Conservation (phyloP, 257 asterid genomes). For the Mentha longifolia region DNA sequence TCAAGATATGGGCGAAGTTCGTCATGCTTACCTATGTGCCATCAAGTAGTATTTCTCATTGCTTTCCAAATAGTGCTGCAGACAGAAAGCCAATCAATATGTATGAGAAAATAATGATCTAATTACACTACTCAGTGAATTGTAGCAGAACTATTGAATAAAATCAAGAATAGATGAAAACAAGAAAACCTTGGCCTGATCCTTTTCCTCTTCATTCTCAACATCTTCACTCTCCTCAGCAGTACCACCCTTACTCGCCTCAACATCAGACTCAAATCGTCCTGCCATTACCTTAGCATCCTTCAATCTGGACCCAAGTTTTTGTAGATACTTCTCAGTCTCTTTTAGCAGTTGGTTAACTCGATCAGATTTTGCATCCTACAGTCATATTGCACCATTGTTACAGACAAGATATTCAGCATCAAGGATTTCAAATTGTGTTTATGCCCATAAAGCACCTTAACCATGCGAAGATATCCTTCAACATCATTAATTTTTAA, state of each 20-base stretch:
- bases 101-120: constrained; percentile 23
- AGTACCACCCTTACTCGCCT: constrained; percentile 55
- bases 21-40: constrained; percentile 90
- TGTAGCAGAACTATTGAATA: constrained; percentile 27
- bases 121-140: constrained; percentile 1
- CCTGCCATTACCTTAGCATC: constrained; percentile 80
- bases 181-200: constrained; percentile 88
- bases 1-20: constrained; percentile 26
- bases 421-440: constrained; percentile 20
- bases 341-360: constrained; percentile 91
- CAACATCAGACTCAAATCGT: constrained; percentile 73
- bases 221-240: constrained; percentile 68
- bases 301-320: constrained; percentile 92
- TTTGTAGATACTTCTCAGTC: constrained; percentile 93
- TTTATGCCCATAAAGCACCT: constrained; percentile 56
- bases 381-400: constrained; percentile 36
- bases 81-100: constrained; percentile 36
- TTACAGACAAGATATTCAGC: constrained; percentile 25
- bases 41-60: constrained; percentile 96
- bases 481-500: constrained; percentile 96
- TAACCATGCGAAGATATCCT: constrained; percentile 99
- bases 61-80: constrained; percentile 99
- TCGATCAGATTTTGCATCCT: constrained; percentile 99
- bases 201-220: constrained; percentile 87
- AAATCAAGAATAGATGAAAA: constrained; percentile 16